Evolutionary conservation across 1,139 yeast genomes (phyloP).

Genomic region (Zhuliangozyma parablackwelliae): DNA sequence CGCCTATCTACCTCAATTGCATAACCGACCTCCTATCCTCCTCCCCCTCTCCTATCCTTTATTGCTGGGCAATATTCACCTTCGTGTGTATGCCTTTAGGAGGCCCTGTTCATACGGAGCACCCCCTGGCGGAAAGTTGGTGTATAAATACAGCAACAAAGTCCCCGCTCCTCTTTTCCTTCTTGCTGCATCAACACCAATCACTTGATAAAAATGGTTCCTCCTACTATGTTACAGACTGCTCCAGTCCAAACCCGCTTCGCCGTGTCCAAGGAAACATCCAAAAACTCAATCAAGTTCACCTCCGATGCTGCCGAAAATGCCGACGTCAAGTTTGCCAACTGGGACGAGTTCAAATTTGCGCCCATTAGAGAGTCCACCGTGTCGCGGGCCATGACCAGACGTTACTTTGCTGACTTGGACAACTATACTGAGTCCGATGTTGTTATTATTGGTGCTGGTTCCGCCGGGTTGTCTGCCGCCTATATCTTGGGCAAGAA

Average conservation of each 20-base stretch:
- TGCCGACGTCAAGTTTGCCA: conserved; percentile 31
- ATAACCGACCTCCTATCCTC: too few species aligned
- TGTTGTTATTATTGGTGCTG: conserved; percentile 74
- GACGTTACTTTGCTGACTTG: conserved; percentile 67
- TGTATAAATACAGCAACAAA: neutral
- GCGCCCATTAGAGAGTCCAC: conserved; percentile 75
- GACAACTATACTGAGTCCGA: conserved; percentile 75
- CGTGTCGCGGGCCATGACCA: conserved; percentile 82
- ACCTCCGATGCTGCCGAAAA: conserved; percentile 12
- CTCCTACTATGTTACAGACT: conserved; percentile 33
- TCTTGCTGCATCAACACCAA: neutral
- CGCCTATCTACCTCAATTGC: too few species aligned
- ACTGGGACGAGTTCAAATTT: conserved; percentile 67
- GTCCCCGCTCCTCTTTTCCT: neutral
- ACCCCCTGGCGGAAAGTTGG: too few species aligned
- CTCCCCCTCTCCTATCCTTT: too few species aligned
- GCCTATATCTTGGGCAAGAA: conserved; percentile 70
- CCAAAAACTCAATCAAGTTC: conserved; percentile 7
- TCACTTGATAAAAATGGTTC: conserved; percentile 21
- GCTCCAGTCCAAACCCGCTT: conserved; percentile 13
- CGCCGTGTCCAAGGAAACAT: conserved; percentile 4
- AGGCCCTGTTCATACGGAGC: too few species aligned
- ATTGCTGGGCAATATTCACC: too few species aligned
- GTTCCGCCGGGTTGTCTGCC: conserved; percentile 73
- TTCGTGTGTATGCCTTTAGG: too few species aligned